These are phyloP conservation scores for Dioscorea dumetorum DNA, from an alignment of 106 monocot genomes.

Conservation along the genomic window DNA sequence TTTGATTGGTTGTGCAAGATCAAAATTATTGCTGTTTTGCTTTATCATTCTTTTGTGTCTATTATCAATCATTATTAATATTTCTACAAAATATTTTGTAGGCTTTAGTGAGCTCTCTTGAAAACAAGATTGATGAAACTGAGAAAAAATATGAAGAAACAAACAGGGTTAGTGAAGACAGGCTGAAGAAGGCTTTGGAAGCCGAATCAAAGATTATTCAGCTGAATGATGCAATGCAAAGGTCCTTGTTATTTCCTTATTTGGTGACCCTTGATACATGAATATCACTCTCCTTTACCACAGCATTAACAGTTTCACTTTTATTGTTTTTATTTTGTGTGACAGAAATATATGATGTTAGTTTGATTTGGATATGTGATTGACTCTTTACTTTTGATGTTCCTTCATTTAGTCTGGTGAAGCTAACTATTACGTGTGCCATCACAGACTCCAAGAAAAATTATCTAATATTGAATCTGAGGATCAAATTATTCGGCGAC, in stretches of 20 bases:
- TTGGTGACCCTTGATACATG: background rate
- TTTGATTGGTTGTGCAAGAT: no score
- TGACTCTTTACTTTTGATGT: no score
- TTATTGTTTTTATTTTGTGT: no score
- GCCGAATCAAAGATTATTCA: constrained; percentile 59
- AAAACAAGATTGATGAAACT: constrained; percentile 79
- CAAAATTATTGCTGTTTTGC: no score
- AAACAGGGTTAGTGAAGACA: constrained; percentile 65
- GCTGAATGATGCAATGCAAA: constrained; percentile 69
- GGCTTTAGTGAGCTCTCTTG: constrained; percentile 74
- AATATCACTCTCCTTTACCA: background rate
- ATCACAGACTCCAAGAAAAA: constrained; percentile 67
- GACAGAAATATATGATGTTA: background rate
- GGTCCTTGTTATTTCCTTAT: constrained; percentile 24
- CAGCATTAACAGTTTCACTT: background rate
- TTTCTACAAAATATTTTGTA: constrained; percentile 4
- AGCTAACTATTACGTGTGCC: background rate
- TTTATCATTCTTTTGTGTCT: background rate
- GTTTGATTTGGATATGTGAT: background rate
- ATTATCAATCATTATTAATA: background rate
- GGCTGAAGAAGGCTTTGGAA: constrained; percentile 64
- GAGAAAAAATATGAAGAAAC: constrained; percentile 91
- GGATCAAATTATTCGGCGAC: constrained; percentile 75
- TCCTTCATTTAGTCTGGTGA: no score
- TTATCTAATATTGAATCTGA: constrained; percentile 81